Base-by-base conservation (phyloP, 805 yeast species). In the Teunomyces funiuensis region DNA sequence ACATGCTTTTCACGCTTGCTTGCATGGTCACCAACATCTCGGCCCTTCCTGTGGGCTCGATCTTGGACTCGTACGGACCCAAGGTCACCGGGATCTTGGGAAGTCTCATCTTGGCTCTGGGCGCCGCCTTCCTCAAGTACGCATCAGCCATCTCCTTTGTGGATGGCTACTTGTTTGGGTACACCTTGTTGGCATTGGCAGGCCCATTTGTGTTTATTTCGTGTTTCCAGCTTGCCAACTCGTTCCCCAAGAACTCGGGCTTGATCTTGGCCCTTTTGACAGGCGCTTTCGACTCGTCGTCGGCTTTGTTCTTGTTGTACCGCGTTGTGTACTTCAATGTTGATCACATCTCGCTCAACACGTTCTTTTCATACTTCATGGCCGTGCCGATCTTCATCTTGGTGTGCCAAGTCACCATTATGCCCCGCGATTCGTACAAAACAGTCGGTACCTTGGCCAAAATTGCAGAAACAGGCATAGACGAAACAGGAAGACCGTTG, bases 131-230 rank as follows among this genome's bases (percentile, higher is more conserved):
- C 19, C 57, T 83, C 42, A 69, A 75, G 3, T 53, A 58, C 43
- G 79, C 78, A 11, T 49, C 46, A 30, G 28, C 37, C 2, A 48
- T 76, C 27, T 39, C 53, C 2, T 39, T 53, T 22, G 38, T 59
- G 6, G 97, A 89, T 60, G 80, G 83, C 3, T 89, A 85, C 60
- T 60, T 88, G 28, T 42, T 65, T 6, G 98, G 97, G 0, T 91
- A 87, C 60, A 69, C 84, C 2, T 61, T 77, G 11, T 68, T 90
- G 17, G 97, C 97, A 0, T 69, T 88, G 43, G 96, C 96, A 5
- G 97, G 98, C 4, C 98, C 98, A 7, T 89, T 90, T 65, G 90
- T 85, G 15, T 90, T 87, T 59, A 89, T 91, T 43, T 83, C 95
- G 13, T 80, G 88, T 46, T 89, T 90, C 74, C 97, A 90, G 56